Evolutionary conservation across 768 basidiomycete species (phyloP).

Genomic region (Leccinum broughii): DNA sequence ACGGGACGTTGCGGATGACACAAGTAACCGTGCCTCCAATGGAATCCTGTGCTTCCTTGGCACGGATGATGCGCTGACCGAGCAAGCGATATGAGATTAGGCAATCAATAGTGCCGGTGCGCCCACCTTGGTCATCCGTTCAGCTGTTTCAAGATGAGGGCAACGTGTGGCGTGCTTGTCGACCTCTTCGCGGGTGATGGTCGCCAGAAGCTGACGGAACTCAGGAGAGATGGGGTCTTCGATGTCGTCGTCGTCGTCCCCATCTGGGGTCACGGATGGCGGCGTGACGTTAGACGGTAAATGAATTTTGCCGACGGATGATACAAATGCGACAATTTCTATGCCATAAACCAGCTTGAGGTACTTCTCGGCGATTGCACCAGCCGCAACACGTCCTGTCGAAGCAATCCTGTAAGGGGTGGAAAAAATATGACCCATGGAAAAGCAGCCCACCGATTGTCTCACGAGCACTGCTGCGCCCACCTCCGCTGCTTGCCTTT

Average conservation of each 20-base stretch:
- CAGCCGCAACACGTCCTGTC: conserved; percentile 92
- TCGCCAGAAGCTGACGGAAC: conserved; percentile 75
- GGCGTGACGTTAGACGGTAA: conserved; percentile 57
- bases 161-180: conserved; percentile 88
- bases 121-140: conserved; percentile 82
- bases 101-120: conserved; percentile 35
- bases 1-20: conserved; percentile 86
- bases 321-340: conserved; percentile 96
- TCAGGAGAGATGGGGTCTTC: conserved; percentile 82
- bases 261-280: conserved; percentile 41
- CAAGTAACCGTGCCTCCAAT: conserved; percentile 99
- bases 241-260: conserved; percentile 57
- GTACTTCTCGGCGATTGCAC: conserved; percentile 97
- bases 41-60: conserved; percentile 88
- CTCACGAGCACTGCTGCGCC: conserved; percentile 92
- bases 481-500: conserved; percentile 97
- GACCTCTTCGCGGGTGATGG: conserved; percentile 82
- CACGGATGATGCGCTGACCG: conserved; percentile 83
- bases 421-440: conserved; percentile 1
- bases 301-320: conserved; percentile 91
- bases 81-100: conserved; percentile 18
- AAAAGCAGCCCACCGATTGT: conserved; percentile 70
- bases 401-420: conserved; percentile 8
- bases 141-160: conserved; percentile 85
- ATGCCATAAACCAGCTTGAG: conserved; percentile 83